Conservation (phyloP, 2,329 filamentous ascomycete genomes). For the Aspergillus neotritici region DNA sequence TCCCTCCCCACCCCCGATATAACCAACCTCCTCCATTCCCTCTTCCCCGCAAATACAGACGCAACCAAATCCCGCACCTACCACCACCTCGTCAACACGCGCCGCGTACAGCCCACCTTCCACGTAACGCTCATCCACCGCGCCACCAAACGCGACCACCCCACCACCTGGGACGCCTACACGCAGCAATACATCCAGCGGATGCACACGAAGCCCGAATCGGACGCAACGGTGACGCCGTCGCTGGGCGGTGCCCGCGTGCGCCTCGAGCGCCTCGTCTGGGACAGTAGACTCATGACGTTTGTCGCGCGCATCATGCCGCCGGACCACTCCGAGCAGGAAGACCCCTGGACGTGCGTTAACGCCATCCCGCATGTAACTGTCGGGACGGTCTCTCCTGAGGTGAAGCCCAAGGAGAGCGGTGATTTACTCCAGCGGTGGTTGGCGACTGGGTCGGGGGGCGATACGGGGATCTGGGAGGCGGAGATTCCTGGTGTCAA, state of each 20-base stretch:
- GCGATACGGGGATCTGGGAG: conserved; percentile 51
- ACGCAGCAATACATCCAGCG: conserved; percentile 49
- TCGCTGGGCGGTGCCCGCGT: conserved; percentile 38
- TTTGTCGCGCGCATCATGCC: conserved; percentile 69
- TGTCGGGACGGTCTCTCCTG: conserved; percentile 67
- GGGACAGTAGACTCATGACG: conserved; percentile 82
- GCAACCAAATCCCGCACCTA: conserved; percentile 62
- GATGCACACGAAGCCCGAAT: conserved; percentile 23
- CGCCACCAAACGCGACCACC: conserved; percentile 54
- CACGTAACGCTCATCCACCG: conserved; percentile 93
- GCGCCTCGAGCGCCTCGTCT: conserved; percentile 65
- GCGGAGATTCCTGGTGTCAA: conserved; percentile 49
- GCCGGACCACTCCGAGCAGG: conserved; percentile 35
- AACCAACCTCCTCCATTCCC: conserved; percentile 57
- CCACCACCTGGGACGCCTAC: conserved; percentile 73
- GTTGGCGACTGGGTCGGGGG: conserved; percentile 56
- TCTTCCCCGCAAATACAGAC: conserved; percentile 55
- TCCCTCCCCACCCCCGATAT: conserved; percentile 50
- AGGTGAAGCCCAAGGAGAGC: conserved; percentile 88
- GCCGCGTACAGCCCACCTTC: conserved; percentile 76
- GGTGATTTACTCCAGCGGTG: conserved; percentile 75
- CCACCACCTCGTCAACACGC: conserved; percentile 63
- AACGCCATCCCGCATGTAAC: conserved; percentile 85
- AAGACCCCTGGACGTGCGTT: conserved; percentile 60
- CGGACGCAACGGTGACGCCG: conserved; percentile 25